Base-by-base conservation (phyloP, 345 rosid species). In the Boechera divaricarpa region DNA sequence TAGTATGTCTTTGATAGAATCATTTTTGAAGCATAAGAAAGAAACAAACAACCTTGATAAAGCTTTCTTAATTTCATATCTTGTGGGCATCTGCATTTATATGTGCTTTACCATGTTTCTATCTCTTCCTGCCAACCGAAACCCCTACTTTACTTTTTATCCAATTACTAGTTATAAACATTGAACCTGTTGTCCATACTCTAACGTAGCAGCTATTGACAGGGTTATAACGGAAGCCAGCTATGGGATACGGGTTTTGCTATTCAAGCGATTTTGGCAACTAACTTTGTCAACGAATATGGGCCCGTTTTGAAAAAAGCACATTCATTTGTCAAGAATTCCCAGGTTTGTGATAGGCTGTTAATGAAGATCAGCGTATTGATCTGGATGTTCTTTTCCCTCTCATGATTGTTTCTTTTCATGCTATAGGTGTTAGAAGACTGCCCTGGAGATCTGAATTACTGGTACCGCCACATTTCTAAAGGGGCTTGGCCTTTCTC, bases 401-500 rank as follows among this genome's bases (percentile, higher is more conserved):
- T 45, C 44, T 45, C 29, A 16, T 59, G 51, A 68, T 64, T 38
- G 8, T 36, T 77, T 56, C 18, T 57, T 66, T 64, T 63, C 57
- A 38, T 67, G 78, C 49, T 67, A 52, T 86, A 94, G 98, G 97
- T 92, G 47, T 26, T 69, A 75, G 97, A 89, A 48, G 87, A 94
- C 80, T 94, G 97, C 85, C 90, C 89, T 3, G 97, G 97, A 72
- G 87, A 92, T 79, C 93, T 89, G 77, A 72, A 80, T 39, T 82
- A 58, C 79, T 92, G 98, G 98, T 88, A 92, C 41, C 96, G 97
- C 45, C 99, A 95, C 85, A 91, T 95, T 81, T 95, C 99, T 63
- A 95, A 92, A 83, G 99, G 98, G 58, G 99, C 96, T 70, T 92
- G 99, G 98, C 94, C 98, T 71, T 95, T 92, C 83, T 95, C 99